Conservation (phyloP, 352 stramenopile species). For the Phytopythium cucurbitacearum region DNA sequence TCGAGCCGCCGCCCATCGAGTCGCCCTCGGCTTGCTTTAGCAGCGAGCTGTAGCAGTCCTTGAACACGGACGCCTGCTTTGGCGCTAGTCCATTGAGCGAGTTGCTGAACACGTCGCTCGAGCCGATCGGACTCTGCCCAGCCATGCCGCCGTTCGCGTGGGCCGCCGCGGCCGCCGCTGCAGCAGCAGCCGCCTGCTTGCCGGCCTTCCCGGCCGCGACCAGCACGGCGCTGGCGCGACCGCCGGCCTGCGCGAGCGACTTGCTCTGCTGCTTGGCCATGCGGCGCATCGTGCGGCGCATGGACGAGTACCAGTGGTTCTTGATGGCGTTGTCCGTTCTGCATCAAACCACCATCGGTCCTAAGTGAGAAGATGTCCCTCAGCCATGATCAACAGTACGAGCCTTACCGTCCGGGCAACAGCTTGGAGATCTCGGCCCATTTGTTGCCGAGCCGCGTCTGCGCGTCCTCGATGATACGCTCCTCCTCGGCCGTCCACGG, state of each 20-base stretch:
- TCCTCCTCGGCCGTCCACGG: slow-evolving; percentile 89
- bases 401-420: slow-evolving; percentile 82
- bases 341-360: slow-evolving; percentile 5
- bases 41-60: slow-evolving; percentile 72
- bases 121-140: background rate
- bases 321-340: slow-evolving; percentile 89
- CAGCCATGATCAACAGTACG: background rate
- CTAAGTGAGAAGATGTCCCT: background rate
- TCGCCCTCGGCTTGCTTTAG: slow-evolving; percentile 50
- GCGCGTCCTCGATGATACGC: slow-evolving; percentile 86
- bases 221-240: slow-evolving; percentile 4
- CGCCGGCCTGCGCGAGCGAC: slow-evolving; percentile 26
- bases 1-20: slow-evolving; percentile 11
- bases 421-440: slow-evolving; percentile 98
- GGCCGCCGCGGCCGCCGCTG: slow-evolving; percentile 18
- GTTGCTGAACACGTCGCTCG: slow-evolving; percentile 10
- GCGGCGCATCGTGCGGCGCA: slow-evolving; percentile 86
- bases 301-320: slow-evolving; percentile 91
- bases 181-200: slow-evolving; percentile 18
- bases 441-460: slow-evolving; percentile 93
- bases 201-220: slow-evolving; percentile 25
- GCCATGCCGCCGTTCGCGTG: slow-evolving; percentile 14
- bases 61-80: slow-evolving; percentile 63
- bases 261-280: slow-evolving; percentile 88
- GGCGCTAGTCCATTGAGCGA: slow-evolving; percentile 36